Evolutionary conservation across 2,329 filamentous ascomycete species (phyloP).

Genomic region (Colletotrichum sp.): DNA sequence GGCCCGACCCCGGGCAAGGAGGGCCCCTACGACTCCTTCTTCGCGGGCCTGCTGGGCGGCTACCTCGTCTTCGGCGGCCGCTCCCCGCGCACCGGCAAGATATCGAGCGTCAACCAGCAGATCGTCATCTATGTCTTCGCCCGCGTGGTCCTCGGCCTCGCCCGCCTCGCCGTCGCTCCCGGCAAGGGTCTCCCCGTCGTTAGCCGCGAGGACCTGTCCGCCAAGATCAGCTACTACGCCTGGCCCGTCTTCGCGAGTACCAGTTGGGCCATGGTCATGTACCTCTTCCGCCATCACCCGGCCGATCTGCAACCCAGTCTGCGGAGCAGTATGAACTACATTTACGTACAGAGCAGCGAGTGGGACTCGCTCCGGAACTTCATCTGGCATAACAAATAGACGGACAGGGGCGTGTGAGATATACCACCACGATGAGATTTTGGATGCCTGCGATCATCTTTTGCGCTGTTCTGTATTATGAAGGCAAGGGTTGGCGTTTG

Average conservation of each 20-base stretch:
- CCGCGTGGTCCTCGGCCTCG: conserved; percentile 83
- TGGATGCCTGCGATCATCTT: not conserved
- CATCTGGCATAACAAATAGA: conserved; percentile 79
- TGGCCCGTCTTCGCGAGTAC: conserved; percentile 93
- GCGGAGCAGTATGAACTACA: conserved; percentile 96
- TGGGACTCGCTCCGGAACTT: conserved; percentile 90
- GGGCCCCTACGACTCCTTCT: conserved; percentile 80
- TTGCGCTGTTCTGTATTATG: not conserved
- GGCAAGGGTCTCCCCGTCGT: conserved; percentile 55
- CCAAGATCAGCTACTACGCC: conserved; percentile 68
- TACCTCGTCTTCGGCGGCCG: conserved; percentile 87
- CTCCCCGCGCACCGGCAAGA: conserved; percentile 66
- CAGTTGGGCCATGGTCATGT: conserved; percentile 95
- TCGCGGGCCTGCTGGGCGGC: conserved; percentile 86
- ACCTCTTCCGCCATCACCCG: conserved; percentile 90
- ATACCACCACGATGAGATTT: not conserved
- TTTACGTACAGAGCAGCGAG: conserved; percentile 87
- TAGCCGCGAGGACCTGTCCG: conserved; percentile 49
- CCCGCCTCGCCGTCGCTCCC: conserved; percentile 79
- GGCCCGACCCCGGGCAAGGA: conserved; percentile 65
- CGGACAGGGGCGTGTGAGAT: not conserved
- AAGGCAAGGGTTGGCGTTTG: conserved; percentile 4
- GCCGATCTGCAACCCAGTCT: conserved; percentile 90
- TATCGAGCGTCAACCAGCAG: conserved; percentile 88
- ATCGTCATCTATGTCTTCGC: conserved; percentile 99